These are phyloP conservation scores for Blastobotrys chiropterorum DNA, from an alignment of 805 yeast species.

Conservation along the genomic window DNA sequence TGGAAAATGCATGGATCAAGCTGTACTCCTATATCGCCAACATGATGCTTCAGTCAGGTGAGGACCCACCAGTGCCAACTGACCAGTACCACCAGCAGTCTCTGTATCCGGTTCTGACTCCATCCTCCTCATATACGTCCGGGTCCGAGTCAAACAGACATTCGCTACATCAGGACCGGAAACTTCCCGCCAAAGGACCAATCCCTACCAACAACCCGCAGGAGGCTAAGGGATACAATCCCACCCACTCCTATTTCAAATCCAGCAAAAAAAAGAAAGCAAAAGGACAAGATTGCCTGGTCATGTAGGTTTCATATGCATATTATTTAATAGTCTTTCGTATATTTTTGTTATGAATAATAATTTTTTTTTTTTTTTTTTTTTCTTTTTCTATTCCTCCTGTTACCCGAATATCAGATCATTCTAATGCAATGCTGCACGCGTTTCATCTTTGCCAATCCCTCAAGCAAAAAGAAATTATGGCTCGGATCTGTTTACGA, in stretches of 20 bases:
- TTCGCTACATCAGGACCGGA: slow-evolving; percentile 1
- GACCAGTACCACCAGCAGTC: slow-evolving; percentile 3
- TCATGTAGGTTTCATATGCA: slow-evolving; percentile 10
- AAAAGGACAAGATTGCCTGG: slow-evolving; percentile 12
- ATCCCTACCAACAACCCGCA: slow-evolving; percentile 2
- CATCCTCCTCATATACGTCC: slow-evolving; percentile 9
- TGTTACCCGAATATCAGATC: not conserved
- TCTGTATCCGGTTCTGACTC: slow-evolving; percentile 16
- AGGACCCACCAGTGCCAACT: slow-evolving; percentile 29
- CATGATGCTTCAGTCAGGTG: slow-evolving; percentile 25
- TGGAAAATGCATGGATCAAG: slow-evolving; percentile 29
- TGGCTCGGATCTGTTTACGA: not conserved
- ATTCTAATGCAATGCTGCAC: not conserved
- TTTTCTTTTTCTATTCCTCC: not conserved
- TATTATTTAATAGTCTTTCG: not conserved
- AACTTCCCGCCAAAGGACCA: not conserved
- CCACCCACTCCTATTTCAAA: slow-evolving; percentile 12
- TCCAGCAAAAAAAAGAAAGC: slow-evolving; percentile 7
- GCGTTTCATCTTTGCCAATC: not conserved
- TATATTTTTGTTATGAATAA: too few species aligned
- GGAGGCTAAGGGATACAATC: slow-evolving; percentile 10
- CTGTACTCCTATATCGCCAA: slow-evolving; percentile 26
- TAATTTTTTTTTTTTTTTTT: not conserved
- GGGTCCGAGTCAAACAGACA: not conserved
- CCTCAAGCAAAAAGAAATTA: not conserved